These are phyloP conservation scores for Trametes coccinea DNA, from an alignment of 768 basidiomycete species.

Conservation along the genomic window DNA sequence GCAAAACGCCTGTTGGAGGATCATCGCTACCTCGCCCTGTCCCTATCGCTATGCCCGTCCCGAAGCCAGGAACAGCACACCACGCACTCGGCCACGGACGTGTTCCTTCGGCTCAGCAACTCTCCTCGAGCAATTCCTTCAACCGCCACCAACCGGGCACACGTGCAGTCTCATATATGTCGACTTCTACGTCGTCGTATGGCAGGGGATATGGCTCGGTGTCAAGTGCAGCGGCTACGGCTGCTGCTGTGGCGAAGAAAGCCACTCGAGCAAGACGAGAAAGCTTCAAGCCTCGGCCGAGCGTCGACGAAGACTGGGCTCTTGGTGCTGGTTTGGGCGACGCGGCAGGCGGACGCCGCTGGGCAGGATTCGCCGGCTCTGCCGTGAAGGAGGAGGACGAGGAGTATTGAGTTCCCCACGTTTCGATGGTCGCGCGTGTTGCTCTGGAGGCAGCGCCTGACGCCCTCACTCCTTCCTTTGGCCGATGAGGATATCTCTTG, in stretches of 20 bases:
- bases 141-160: constrained; percentile 7
- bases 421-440: no score
- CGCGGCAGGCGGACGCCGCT: constrained; percentile 22
- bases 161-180: constrained; percentile 23
- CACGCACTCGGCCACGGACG: constrained; percentile 58
- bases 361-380: constrained; percentile 32
- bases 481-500: neutral
- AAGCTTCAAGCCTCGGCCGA: constrained; percentile 83
- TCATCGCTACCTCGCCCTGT: constrained; percentile 41
- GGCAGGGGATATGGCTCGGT: constrained; percentile 12
- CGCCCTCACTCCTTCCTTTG: neutral
- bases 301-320: constrained; percentile 49
- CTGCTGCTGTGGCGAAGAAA: constrained; percentile 44
- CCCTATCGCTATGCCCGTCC: constrained; percentile 49
- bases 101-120: constrained; percentile 36
- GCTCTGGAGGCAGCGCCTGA: neutral
- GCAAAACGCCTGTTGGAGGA: constrained; percentile 36
- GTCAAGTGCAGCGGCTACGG: constrained; percentile 12
- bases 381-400: constrained; percentile 36
- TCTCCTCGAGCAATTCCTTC: constrained; percentile 27
- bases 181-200: constrained; percentile 24
- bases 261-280: constrained; percentile 60
- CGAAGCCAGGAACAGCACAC: constrained; percentile 52
- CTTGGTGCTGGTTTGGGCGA: constrained; percentile 2
- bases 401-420: constrained; percentile 24